Conservation (phyloP, 306 rosid species). For the Fragaria iinumae region DNA sequence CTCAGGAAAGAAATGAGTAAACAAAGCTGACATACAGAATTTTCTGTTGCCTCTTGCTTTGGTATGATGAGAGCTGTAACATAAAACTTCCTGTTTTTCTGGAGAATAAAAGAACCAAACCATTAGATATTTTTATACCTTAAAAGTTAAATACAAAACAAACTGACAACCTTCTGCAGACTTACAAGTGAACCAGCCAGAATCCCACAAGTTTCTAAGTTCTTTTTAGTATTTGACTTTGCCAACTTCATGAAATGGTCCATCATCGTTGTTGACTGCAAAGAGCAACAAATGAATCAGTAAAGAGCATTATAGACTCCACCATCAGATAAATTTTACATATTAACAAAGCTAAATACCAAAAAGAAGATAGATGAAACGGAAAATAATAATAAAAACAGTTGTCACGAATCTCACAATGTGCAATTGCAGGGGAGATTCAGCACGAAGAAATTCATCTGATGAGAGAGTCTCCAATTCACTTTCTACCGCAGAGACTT, state of each 20-base stretch:
- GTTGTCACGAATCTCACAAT: conserved; percentile 55
- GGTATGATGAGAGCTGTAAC: conserved; percentile 90
- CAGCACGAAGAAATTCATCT: conserved; percentile 54
- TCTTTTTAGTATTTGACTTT: conserved; percentile 73
- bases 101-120: conserved; percentile 34
- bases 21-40: conserved; percentile 65
- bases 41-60: conserved; percentile 87
- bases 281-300: conserved; percentile 32
- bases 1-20: conserved; percentile 18
- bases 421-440: conserved; percentile 78
- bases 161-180: conserved; percentile 23
- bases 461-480: conserved; percentile 43
- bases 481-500: conserved; percentile 44
- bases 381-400: background rate
- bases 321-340: conserved; percentile 17
- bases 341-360: conserved; percentile 16
- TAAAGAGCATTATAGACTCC: conserved; percentile 2
- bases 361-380: background rate
- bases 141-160: background rate
- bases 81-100: conserved; percentile 89
- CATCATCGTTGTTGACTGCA: conserved; percentile 90
- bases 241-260: conserved; percentile 87
- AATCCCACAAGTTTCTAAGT: conserved; percentile 93
- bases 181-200: conserved; percentile 97
- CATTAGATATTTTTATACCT: conserved; percentile 2